Percentiles rank a stretch among this genome's conserved stretches.
phyloP scores from a whole-genome alignment of 768 basidiomycete genomes.

The Termitomyces sp. region DNA sequence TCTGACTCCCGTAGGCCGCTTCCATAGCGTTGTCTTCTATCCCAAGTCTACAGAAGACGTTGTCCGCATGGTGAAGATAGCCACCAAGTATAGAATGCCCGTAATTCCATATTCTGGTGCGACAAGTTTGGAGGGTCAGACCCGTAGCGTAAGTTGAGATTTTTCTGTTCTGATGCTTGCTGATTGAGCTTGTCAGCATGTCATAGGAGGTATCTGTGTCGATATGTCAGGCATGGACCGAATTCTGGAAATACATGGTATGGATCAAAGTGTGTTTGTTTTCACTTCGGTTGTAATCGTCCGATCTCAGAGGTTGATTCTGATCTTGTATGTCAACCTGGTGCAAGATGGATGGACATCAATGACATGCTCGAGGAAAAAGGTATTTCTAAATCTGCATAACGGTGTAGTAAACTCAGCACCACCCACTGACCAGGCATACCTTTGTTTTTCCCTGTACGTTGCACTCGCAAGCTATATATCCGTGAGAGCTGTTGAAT shows the following conservation, averaged over 20 bases:
- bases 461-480: constrained; percentile 12
- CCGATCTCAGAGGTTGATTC: constrained; percentile 51
- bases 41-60: constrained; percentile 76
- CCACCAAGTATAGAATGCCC: constrained; percentile 72
- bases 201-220: constrained; percentile 67
- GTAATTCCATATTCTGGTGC: constrained; percentile 77
- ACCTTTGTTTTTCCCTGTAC: constrained; percentile 79
- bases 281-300: background rate
- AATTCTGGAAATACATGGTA: constrained; percentile 71
- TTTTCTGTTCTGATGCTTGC: background rate
- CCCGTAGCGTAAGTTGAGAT: constrained; percentile 44
- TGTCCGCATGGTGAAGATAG: constrained; percentile 68
- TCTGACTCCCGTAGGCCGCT: constrained; percentile 4
- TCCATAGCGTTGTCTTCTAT: constrained; percentile 60
- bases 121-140: constrained; percentile 79
- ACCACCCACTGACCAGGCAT: constrained; percentile 39
- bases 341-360: constrained; percentile 64
- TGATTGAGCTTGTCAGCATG: constrained; percentile 21
- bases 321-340: constrained; percentile 73
- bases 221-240: constrained; percentile 77
- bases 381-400: constrained; percentile 26
- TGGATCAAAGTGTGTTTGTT: constrained; percentile 8
- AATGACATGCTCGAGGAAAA: constrained; percentile 63
- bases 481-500: background rate
- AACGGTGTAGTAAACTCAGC: background rate